phyloP scores from a whole-genome alignment of 805 yeast species.

The Hanseniaspora lachancei region DNA sequence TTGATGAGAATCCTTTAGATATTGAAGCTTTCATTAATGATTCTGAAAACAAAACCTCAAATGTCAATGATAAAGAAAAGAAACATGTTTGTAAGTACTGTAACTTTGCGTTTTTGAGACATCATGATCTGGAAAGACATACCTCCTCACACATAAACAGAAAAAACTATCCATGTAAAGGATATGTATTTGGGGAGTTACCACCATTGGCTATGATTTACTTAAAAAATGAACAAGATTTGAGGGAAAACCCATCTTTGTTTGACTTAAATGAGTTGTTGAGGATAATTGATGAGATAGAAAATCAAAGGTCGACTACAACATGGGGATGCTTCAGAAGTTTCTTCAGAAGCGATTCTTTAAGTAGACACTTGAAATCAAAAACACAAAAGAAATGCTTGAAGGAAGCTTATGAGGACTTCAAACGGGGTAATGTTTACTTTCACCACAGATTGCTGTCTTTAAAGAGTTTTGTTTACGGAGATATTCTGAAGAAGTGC shows the following conservation, averaged over 20 bases:
- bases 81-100: slow-evolving; percentile 63
- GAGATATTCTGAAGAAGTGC: neutral
- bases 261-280: neutral
- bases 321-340: slow-evolving; percentile 71
- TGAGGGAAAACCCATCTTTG: neutral
- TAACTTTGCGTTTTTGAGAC: slow-evolving; percentile 71
- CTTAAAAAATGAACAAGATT: neutral
- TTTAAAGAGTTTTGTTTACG: neutral
- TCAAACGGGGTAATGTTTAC: slow-evolving; percentile 2
- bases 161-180: slow-evolving; percentile 8
- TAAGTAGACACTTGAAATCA: slow-evolving; percentile 66
- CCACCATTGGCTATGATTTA: neutral
- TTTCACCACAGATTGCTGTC: neutral
- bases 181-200: neutral
- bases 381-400: slow-evolving; percentile 67
- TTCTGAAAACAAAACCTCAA: neutral
- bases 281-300: neutral
- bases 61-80: slow-evolving; percentile 32
- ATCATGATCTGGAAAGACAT: slow-evolving; percentile 65
- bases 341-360: slow-evolving; percentile 69
- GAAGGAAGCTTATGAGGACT: slow-evolving; percentile 49
- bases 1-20: neutral
- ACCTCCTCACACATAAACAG: slow-evolving; percentile 47
- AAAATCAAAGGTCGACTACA: neutral
- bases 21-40: neutral